These are phyloP conservation scores for Tetradesmus lagerheimii DNA, from an alignment of 139 green algal species.

Conservation along the genomic window DNA sequence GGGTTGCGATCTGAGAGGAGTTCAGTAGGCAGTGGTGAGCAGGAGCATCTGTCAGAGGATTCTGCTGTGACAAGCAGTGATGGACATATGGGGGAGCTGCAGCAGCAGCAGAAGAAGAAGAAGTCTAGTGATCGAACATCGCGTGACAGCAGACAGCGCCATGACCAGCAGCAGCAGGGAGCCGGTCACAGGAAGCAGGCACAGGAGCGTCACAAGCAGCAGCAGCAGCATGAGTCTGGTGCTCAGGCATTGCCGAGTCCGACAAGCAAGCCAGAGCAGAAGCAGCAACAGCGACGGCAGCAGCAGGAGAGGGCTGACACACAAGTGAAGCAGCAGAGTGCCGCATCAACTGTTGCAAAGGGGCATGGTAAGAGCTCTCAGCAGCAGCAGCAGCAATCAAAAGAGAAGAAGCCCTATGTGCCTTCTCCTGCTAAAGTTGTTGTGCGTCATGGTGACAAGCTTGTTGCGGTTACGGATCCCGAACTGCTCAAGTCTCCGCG, in stretches of 20 bases:
- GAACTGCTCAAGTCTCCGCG: background rate
- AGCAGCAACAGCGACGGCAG: background rate
- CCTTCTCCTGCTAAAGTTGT: background rate
- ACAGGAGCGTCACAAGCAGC: background rate
- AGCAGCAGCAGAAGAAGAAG: background rate
- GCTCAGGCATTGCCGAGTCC: background rate
- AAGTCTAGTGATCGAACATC: background rate
- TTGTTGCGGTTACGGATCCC: background rate
- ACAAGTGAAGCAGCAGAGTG: background rate
- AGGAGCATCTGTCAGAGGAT: background rate
- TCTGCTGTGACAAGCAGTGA: background rate
- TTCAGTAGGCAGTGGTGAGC: too few relatives aligned
- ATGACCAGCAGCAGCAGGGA: background rate
- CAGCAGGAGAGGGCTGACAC: background rate
- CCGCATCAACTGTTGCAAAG: background rate
- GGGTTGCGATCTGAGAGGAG: too few relatives aligned
- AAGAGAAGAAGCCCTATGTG: background rate
- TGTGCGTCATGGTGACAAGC: background rate
- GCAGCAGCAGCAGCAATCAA: background rate
- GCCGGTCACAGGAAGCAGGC: background rate
- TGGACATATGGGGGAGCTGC: background rate
- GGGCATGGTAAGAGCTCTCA: background rate
- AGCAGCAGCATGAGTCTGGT: background rate
- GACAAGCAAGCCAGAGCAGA: background rate
- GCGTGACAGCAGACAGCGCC: background rate